Conservation (phyloP, 2,329 filamentous ascomycete genomes). For the Thermothelomyces thermophilus region DNA sequence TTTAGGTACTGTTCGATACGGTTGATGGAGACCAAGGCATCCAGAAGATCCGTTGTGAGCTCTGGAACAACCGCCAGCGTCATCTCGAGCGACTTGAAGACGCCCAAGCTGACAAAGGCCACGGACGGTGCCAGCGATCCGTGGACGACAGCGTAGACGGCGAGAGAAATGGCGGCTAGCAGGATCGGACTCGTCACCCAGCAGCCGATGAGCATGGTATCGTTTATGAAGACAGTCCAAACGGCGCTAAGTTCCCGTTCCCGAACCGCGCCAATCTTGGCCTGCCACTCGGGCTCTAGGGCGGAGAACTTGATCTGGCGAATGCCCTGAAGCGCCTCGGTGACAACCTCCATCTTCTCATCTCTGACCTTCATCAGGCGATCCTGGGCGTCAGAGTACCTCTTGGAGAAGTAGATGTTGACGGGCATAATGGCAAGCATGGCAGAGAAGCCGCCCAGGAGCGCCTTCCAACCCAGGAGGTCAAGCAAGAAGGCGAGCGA, state of each 20-base stretch:
- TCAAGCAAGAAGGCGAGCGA: constrained; percentile 60
- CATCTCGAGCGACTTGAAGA: constrained; percentile 68
- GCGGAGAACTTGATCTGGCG: constrained; percentile 82
- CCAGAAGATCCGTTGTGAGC: constrained; percentile 61
- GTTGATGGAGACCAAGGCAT: constrained; percentile 65
- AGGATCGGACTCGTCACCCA: constrained; percentile 70
- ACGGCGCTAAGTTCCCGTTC: constrained; percentile 60
- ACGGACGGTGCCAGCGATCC: constrained; percentile 62
- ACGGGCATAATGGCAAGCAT: constrained; percentile 60
- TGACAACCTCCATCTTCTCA: constrained; percentile 66
- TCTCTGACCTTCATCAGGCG: constrained; percentile 69
- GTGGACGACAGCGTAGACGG: constrained; percentile 59
- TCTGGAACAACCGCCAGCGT: constrained; percentile 67
- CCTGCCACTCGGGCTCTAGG: constrained; percentile 67
- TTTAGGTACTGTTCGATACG: constrained; percentile 66
- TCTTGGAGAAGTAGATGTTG: constrained; percentile 60
- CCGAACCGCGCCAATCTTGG: constrained; percentile 58
- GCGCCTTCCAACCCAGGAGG: constrained; percentile 65
- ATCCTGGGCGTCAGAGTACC: constrained; percentile 59
- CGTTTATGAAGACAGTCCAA: constrained; percentile 59
- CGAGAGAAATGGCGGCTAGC: constrained; percentile 63
- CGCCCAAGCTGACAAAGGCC: constrained; percentile 70
- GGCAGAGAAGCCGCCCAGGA: constrained; percentile 58
- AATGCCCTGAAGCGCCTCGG: constrained; percentile 71
- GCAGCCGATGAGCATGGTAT: constrained; percentile 57